Evolutionary conservation across 176 grass and related monocot genomes (phyloP), one percentile per base, ranked within the genome.

Genomic region (Aegilops bicornis): DNA sequence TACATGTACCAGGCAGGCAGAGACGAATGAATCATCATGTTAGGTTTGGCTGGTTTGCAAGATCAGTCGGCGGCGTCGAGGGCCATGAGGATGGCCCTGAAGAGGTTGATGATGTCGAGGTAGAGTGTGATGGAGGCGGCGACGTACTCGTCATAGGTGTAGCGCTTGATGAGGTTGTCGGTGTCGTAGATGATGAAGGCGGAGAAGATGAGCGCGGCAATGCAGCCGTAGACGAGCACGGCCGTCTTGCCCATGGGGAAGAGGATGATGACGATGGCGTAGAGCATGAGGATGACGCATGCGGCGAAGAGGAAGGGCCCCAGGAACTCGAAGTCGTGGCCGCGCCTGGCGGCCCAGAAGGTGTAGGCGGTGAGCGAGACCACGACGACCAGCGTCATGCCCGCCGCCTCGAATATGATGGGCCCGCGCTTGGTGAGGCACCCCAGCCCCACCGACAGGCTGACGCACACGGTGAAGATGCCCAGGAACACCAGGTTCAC

Each of bases 171-270:
- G 84, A 96, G 89, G 79, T 96, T 94, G 52, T 98, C 97, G 2
- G 93, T 96, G 82, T 98, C 94, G 27, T 98, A 96, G 85, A 98
- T 91, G 45, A 98, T 98, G 88, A 91, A 98, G 1, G 90, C 97
- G 22, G 88, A 94, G 86, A 98, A 98, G 27, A 98, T 35, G 27
- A 98, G 90, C 6, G 97, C 87, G 1, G 88, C 97, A 6, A 98
- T 2, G 37, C 80, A 91, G 11, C 92, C 97, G 66, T 98, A 98
- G 22, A 98, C 91, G 87, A 98, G 79, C 10, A 74, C 33, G 48
- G 77, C 83, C 14, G 93, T 90, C 89, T 63, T 98, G 6, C 97
- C 96, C 62, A 98, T 37, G 9, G 90, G 90, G 73, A 91, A 96
- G 4, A 98, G 29, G 8, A 91, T 76, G 82, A 69, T 88, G 50